Percentiles rank a stretch among this genome's conserved stretches.
Evolutionary conservation across 2,329 filamentous ascomycete genomes (phyloP).

Genomic region (Cryphonectria carpinicola): DNA sequence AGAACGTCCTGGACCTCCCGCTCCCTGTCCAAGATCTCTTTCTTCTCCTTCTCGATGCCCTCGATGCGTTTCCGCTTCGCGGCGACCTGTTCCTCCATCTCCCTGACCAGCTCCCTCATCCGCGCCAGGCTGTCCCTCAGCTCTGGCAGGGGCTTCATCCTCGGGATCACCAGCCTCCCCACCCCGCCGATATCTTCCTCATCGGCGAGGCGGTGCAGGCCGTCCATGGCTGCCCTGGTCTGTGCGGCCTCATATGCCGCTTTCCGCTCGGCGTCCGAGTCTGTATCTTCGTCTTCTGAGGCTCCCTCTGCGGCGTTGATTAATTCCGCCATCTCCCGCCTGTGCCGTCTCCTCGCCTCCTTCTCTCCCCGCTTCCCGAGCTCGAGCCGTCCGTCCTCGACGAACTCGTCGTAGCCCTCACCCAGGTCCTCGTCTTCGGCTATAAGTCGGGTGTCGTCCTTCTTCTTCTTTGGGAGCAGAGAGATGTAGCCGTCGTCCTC

Average conservation of each 20-base stretch:
- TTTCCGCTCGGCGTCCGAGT: constrained; percentile 71
- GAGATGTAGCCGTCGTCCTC: constrained; percentile 41
- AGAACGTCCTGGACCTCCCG: constrained; percentile 79
- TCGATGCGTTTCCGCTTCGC: constrained; percentile 66
- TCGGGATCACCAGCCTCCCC: constrained; percentile 54
- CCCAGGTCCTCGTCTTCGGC: constrained; percentile 89
- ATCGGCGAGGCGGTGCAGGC: constrained; percentile 53
- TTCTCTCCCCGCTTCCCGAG: constrained; percentile 79
- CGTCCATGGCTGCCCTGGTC: constrained; percentile 84
- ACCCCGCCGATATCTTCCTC: constrained; percentile 41
- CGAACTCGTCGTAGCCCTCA: constrained; percentile 91
- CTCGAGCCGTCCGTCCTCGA: constrained; percentile 80
- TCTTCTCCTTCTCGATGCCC: constrained; percentile 69
- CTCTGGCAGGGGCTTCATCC: constrained; percentile 77
- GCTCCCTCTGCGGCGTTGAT: constrained; percentile 67
- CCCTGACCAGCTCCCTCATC: constrained; percentile 63
- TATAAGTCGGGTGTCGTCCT: constrained; percentile 74
- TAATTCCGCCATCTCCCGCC: constrained; percentile 79
- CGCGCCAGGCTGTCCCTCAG: constrained; percentile 68
- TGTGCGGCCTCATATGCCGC: constrained; percentile 88
- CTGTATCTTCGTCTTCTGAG: constrained; percentile 60
- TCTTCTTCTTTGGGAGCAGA: constrained; percentile 55
- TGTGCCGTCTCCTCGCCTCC: constrained; percentile 67
- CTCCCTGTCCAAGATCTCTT: constrained; percentile 70
- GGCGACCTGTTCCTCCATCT: constrained; percentile 66